These are phyloP conservation scores for Hypoxylon sp. DNA, from an alignment of 2,329 filamentous ascomycete genomes.

Conservation along the genomic window DNA sequence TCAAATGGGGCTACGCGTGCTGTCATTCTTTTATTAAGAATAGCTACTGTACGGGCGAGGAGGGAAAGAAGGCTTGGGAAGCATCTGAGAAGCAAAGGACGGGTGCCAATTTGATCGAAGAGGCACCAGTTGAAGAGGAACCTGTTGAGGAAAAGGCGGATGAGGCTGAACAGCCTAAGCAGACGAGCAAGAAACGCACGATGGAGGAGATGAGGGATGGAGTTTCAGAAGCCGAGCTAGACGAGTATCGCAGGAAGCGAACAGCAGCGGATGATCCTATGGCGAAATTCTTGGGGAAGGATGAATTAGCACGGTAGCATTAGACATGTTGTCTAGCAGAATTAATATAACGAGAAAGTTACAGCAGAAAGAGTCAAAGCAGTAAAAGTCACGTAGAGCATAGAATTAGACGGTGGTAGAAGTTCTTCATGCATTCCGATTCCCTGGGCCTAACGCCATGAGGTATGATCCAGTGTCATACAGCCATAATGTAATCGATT, in stretches of 20 bases:
- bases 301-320: constrained; percentile 70
- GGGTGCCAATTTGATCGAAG: constrained; percentile 60
- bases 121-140: constrained; percentile 50
- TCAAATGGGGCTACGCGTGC: constrained; percentile 96
- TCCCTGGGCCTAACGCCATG: constrained; percentile 67
- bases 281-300: constrained; percentile 83
- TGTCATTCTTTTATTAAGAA: constrained; percentile 96
- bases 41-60: constrained; percentile 96
- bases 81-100: constrained; percentile 76
- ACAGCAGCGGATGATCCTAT: constrained; percentile 86
- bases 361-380: constrained; percentile 9
- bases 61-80: constrained; percentile 85
- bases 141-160: constrained; percentile 44
- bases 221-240: constrained; percentile 86
- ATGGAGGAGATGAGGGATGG: constrained; percentile 84
- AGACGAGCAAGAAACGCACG: constrained; percentile 76
- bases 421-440: constrained; percentile 57
- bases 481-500: constrained; percentile 54
- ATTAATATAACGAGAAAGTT: constrained; percentile 24
- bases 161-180: constrained; percentile 42
- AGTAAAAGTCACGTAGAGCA: constrained; percentile 33
- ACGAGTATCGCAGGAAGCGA: constrained; percentile 84
- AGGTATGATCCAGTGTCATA: constrained; percentile 63
- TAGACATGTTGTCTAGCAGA: constrained; percentile 19
- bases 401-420: constrained; percentile 45